These are phyloP conservation scores for Pseudogymnoascus sp. DNA, from an alignment of 2,329 filamentous ascomycete genomes.

Conservation along the genomic window DNA sequence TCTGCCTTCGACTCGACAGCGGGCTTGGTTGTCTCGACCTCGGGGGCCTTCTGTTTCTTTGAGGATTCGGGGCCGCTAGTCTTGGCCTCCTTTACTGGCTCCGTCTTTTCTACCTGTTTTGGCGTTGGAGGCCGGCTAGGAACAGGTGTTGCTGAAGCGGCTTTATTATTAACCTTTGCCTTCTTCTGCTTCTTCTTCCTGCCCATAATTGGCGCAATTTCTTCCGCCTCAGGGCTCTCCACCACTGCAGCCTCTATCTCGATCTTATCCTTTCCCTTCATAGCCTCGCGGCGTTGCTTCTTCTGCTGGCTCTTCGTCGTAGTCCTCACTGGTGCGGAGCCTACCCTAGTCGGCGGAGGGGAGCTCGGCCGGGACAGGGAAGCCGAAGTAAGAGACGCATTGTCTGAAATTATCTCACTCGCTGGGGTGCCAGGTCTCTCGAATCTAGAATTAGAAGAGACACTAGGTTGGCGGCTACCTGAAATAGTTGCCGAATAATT, in stretches of 20 bases:
- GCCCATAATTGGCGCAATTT: constrained; percentile 63
- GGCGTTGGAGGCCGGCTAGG: constrained; percentile 23
- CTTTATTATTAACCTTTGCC: constrained; percentile 41
- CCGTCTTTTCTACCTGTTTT: constrained; percentile 7
- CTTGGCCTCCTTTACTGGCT: constrained; percentile 10
- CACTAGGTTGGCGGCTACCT: constrained; percentile 42
- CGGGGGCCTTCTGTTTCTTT: constrained; percentile 13
- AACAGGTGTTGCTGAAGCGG: constrained; percentile 22
- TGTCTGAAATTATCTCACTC: constrained; percentile 71
- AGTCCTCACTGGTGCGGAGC: constrained; percentile 57
- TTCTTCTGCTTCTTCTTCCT: constrained; percentile 84
- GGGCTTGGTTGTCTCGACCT: constrained; percentile 15
- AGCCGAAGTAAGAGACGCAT: constrained; percentile 63
- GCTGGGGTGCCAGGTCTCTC: constrained; percentile 62
- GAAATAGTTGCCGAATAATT: constrained; percentile 33
- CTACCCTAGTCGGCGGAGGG: constrained; percentile 57
- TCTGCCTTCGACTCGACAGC: constrained; percentile 17
- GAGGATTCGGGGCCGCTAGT: neutral
- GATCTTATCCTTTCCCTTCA: constrained; percentile 52
- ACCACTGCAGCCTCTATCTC: constrained; percentile 46
- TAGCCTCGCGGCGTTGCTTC: constrained; percentile 62
- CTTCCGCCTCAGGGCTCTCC: constrained; percentile 30
- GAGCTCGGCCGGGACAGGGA: constrained; percentile 66
- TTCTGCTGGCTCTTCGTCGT: constrained; percentile 74
- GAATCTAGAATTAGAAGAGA: constrained; percentile 35